Base-by-base conservation (phyloP, 352 stramenopile species). In the Peronospora destructor region DNA sequence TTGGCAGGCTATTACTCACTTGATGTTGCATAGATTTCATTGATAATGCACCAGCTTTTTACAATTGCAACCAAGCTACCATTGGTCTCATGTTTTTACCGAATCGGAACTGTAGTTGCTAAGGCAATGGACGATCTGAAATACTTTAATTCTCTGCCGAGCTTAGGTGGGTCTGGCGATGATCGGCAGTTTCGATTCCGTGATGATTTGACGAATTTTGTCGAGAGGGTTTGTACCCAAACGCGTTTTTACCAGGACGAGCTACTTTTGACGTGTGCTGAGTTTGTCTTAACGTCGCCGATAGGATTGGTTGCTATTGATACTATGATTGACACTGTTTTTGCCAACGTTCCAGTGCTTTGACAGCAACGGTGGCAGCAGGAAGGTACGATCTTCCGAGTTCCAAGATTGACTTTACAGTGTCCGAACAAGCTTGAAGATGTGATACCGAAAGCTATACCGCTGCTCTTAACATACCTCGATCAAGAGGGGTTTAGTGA, bases 221-320 rank as follows among this genome's bases (percentile, higher is more conserved):
- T 82, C n/a, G 19, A 47, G 9, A 50, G 50, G 25, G 58, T 80
- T 12, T 74, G 66, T 48, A 40, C 37, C 7, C 74, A 87, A 49
- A 56, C 84, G 23, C 73, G 60, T 6, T 87, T 85, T 53, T 89
- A 87, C 56, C 77, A 84, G 49, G 77, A 91, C 43, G 82, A 93
- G 21, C 45, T 91, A 14, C 63, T 90, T 16, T 67, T 91, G 30
- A 68, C 76, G 4, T 71, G 63, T 17, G 63, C 70, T 12, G 61
- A 75, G 26, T 87, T 82, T 54, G 66, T 88, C 16, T 63, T 93
- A 13, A 51, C 64, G 28, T 64, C 78, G 10, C 80, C 82, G 5
- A 34, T 72, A 11, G 41, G 33, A 25, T 43, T 87, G n/a, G 44
- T 82, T 13, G 28, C 39, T 7, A 48, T 73, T 16, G 40, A 69